phyloP scores from a whole-genome alignment of 176 grass and related monocot genomes.

The Alopecurus myosuroides region DNA sequence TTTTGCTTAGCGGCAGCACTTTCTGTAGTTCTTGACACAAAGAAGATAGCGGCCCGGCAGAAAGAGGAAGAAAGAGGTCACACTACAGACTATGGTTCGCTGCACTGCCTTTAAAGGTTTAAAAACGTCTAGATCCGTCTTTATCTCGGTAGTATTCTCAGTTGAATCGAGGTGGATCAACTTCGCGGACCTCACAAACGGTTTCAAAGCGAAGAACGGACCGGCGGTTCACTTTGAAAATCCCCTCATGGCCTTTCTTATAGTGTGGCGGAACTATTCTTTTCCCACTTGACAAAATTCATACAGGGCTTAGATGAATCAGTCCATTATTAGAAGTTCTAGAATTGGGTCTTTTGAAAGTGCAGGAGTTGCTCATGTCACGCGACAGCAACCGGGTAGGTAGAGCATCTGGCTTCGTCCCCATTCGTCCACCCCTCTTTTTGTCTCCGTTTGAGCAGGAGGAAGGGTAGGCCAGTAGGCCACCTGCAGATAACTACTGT shows the following conservation, averaged over 20 bases:
- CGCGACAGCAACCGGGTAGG: neutral
- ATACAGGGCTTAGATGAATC: neutral
- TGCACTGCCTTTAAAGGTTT: neutral
- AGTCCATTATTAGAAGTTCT: neutral
- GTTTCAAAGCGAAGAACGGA: neutral
- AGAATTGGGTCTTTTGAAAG: neutral
- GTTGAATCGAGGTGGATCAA: neutral
- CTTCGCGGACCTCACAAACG: neutral
- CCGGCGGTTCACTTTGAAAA: neutral
- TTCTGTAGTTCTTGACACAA: too few species aligned
- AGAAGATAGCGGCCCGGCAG: too few species aligned
- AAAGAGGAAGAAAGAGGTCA: neutral
- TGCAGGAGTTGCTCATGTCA: neutral
- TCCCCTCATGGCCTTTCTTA: neutral
- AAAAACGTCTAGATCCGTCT: neutral
- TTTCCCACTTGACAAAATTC: neutral
- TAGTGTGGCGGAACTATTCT: neutral
- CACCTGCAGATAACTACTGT: neutral
- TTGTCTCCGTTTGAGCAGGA: neutral
- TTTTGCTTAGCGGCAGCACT: too few species aligned
- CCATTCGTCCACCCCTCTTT: neutral
- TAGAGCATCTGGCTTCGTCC: slow-evolving; percentile 7
- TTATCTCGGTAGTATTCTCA: neutral
- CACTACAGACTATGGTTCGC: neutral
- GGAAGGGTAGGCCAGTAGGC: neutral